These are phyloP conservation scores for Syzygium grande DNA, from an alignment of 345 rosid species.

Conservation along the genomic window DNA sequence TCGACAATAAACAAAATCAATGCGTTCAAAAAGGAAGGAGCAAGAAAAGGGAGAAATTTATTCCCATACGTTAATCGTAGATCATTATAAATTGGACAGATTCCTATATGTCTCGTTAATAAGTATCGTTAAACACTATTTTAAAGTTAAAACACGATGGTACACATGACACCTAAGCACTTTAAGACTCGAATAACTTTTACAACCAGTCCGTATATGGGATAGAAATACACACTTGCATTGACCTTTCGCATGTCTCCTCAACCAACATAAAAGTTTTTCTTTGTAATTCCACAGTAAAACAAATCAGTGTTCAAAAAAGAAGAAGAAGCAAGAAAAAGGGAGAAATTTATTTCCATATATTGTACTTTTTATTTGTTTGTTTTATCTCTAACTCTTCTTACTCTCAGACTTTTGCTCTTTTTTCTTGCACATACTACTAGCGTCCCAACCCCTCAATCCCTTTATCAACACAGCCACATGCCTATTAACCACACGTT, in stretches of 20 bases:
- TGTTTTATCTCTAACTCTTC: too few relatives aligned
- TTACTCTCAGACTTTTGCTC: too few relatives aligned
- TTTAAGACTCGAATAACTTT: too few relatives aligned
- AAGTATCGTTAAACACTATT: background rate
- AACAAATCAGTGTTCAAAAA: background rate
- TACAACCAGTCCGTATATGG: background rate
- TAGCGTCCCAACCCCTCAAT: too few relatives aligned
- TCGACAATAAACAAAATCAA: background rate
- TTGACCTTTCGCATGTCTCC: background rate
- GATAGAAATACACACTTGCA: background rate
- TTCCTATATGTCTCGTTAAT: background rate
- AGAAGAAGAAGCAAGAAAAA: background rate
- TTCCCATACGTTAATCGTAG: background rate
- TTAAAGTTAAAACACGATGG: background rate
- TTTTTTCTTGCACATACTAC: too few relatives aligned
- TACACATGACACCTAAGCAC: background rate
- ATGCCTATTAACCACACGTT: background rate
- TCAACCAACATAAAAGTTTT: fast-evolving
- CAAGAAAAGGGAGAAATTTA: background rate
- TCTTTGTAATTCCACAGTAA: background rate
- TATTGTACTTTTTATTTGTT: background rate
- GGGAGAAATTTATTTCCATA: background rate
- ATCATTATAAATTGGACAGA: background rate
- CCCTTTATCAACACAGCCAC: too few relatives aligned
- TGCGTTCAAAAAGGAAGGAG: background rate